These are phyloP conservation scores for Hyphopichia fennica DNA, from an alignment of 1,139 yeast genomes.

Conservation along the genomic window DNA sequence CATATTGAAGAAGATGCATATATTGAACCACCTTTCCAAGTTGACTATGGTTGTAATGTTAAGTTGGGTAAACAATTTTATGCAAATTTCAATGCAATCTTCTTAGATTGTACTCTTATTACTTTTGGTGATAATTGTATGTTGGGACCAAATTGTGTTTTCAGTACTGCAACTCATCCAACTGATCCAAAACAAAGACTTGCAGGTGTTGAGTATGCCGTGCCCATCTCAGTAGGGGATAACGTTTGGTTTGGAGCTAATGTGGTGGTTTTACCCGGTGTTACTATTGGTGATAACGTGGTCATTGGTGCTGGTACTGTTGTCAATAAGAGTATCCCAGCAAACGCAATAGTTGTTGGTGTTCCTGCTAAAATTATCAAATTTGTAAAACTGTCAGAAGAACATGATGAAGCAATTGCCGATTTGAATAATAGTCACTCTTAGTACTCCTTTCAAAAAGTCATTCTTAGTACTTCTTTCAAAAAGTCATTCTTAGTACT, in stretches of 20 bases:
- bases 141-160: constrained; percentile 63
- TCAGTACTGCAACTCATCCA: constrained; percentile 67
- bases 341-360: constrained; percentile 56
- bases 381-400: constrained; percentile 13
- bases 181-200: constrained; percentile 48
- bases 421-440: neutral
- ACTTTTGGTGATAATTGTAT: constrained; percentile 60
- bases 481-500: too few relatives aligned
- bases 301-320: constrained; percentile 70
- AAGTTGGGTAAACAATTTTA: constrained; percentile 51
- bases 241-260: constrained; percentile 68
- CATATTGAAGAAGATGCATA: constrained; percentile 35
- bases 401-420: neutral
- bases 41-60: constrained; percentile 61
- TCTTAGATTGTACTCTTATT: constrained; percentile 62
- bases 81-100: constrained; percentile 54
- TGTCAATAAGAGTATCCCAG: constrained; percentile 56
- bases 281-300: constrained; percentile 61
- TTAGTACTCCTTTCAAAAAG: too few relatives aligned
- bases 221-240: constrained; percentile 58
- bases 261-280: constrained; percentile 60
- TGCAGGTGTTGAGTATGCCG: constrained; percentile 50
- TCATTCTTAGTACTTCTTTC: too few relatives aligned
- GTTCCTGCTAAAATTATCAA: constrained; percentile 56
- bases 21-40: constrained; percentile 54